Evolutionary conservation across 768 basidiomycete species (phyloP).

Genomic region (Imleria badia): DNA sequence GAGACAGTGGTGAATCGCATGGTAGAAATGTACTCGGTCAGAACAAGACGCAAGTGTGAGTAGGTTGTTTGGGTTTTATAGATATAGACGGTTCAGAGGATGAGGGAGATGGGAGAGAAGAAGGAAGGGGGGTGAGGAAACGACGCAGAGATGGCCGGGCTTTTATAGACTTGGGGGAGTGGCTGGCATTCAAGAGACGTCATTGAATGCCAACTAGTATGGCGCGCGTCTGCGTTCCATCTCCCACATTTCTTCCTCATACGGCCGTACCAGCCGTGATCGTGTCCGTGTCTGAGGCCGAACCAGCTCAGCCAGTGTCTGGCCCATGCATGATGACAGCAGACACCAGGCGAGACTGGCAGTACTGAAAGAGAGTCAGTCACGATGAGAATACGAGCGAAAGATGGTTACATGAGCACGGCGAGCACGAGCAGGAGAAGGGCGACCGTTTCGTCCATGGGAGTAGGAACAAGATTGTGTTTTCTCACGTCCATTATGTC

Average conservation of each 20-base stretch:
- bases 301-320: conserved; percentile 49
- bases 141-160: background rate
- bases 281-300: conserved; percentile 20
- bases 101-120: background rate
- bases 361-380: conserved; percentile 34
- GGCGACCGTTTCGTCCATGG: conserved; percentile 25
- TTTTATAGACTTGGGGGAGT: conserved; percentile 19
- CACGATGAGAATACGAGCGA: background rate
- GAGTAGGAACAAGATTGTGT: too few relatives aligned
- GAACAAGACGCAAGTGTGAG: conserved; percentile 18
- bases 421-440: conserved; percentile 48
- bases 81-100: conserved; percentile 9
- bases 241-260: conserved; percentile 58
- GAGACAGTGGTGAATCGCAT: conserved; percentile 26
- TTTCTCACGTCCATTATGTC: too few relatives aligned
- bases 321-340: conserved; percentile 65
- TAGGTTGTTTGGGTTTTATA: conserved; percentile 17
- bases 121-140: conserved; percentile 14
- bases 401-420: conserved; percentile 43
- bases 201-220: conserved; percentile 21
- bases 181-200: conserved; percentile 12
- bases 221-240: conserved; percentile 47
- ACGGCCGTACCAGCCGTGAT: conserved; percentile 22
- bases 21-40: conserved; percentile 23
- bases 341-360: conserved; percentile 62